A percentile compares a stretch with the other conserved stretches of the same genome.
Conservation (phyloP, 192 early-diverging fungal genomes). For the Coemansia sp. region DNA sequence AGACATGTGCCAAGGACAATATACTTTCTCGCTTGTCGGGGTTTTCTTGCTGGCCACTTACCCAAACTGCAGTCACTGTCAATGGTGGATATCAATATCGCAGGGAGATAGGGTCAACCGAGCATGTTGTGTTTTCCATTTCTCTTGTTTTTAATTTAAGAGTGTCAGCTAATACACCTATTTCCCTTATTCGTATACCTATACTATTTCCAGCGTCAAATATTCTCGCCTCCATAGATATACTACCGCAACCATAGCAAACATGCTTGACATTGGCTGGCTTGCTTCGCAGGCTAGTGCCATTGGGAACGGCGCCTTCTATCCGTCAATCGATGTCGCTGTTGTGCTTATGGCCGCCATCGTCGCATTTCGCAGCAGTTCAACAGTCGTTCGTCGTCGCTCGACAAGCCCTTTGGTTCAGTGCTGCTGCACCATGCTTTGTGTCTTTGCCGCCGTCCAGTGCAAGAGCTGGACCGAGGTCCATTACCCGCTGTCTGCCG, state of each 20-base stretch:
- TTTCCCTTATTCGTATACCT: background rate
- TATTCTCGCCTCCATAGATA: background rate
- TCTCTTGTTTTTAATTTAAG: too few species aligned
- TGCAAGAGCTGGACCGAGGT: background rate
- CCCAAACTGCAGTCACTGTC: too few species aligned
- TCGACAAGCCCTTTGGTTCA: background rate
- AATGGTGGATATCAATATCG: too few species aligned
- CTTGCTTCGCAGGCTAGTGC: background rate
- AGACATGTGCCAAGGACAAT: too few species aligned
- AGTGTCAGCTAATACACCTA: too few species aligned
- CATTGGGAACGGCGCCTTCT: background rate
- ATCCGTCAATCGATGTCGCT: background rate
- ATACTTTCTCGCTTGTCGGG: too few species aligned
- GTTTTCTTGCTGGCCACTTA: too few species aligned
- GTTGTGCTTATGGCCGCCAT: background rate
- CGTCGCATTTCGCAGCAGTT: background rate
- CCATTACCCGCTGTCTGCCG: constrained; percentile 5
- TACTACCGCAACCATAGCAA: background rate
- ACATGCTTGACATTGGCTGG: background rate
- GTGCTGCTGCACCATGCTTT: constrained; percentile 9
- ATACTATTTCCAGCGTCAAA: background rate
- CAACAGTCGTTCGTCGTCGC: background rate
- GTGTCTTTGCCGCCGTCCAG: constrained; percentile 4
- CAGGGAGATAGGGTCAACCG: too few species aligned
- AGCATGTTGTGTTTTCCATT: too few species aligned